Base-by-base conservation (phyloP, 2,329 filamentous ascomycete species). In the Ceratocystis eucalypticola region DNA sequence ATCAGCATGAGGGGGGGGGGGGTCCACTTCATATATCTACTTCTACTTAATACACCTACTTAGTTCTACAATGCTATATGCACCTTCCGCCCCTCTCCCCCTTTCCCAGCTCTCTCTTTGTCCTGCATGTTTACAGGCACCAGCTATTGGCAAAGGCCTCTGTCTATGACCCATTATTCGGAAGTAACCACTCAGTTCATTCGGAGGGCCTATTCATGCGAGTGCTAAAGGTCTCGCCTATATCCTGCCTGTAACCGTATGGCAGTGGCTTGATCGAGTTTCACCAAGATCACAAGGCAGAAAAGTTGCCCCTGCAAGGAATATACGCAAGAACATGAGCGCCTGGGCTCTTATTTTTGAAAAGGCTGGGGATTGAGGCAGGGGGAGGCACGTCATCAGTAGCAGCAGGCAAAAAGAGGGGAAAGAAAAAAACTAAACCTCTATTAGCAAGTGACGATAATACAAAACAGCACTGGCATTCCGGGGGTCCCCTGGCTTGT, bases 221-320 rank as follows among this genome's bases (percentile, higher is more conserved):
- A 3, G 46, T 50, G 20, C 48, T 25, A 7, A 53, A 20, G 37
- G 48, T 25, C 48, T 53, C 48, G 48, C 48, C 48, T 53, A 22
- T 25, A 20, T 1, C n/a, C 22, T 53, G 48, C 48, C 20, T 53
- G n/a, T 5, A 53, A 25, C 37, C 10, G 37, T 41, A 41, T 41
- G 37, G 37, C 20, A 53, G 48, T 53, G 48, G 48, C 48, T 53
- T 53, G 48, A 53, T 53, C 48, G 48, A 53, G 48, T 53, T 53
- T 53, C 48, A 53, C 48, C n/a, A 53, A 53, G 22, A 53, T 22
- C 48, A 20, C n/a, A 20, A 41, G 37, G 37, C 10, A 41, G 37
- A 41, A 41, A 41, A 41, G 37, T 12, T 41, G 10, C 37, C 37
- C 37, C 37, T 41, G 37, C 37, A 41, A 41, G 3, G 10, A 41